phyloP scores from a whole-genome alignment of 2,329 filamentous ascomycete species.

The Arthrinium phaeospermum region DNA sequence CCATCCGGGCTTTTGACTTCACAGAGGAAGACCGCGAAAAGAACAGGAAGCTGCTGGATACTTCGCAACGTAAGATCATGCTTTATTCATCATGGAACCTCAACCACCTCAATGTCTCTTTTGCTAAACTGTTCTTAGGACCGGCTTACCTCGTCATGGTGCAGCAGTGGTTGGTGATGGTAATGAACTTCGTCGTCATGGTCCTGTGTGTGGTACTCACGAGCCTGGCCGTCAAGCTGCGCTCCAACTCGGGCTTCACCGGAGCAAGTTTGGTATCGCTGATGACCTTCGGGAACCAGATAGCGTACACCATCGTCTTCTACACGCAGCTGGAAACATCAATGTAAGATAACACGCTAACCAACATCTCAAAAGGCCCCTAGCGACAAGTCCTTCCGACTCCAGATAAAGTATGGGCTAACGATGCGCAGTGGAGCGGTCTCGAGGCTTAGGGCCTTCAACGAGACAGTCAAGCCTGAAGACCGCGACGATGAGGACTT shows the following conservation, averaged over 20 bases:
- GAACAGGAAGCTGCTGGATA: conserved; percentile 51
- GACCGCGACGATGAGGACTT: conserved; percentile 32
- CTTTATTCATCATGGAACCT: background rate
- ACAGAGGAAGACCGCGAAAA: conserved; percentile 45
- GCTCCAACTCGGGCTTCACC: conserved; percentile 33
- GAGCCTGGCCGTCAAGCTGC: conserved; percentile 30
- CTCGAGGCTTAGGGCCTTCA: conserved; percentile 36
- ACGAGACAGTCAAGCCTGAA: conserved; percentile 34
- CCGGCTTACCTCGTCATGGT: conserved; percentile 58
- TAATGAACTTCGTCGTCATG: conserved; percentile 27
- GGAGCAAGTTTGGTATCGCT: conserved; percentile 40
- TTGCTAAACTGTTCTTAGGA: conserved; percentile 24
- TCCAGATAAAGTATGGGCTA: conserved; percentile 26
- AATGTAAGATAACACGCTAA: conserved; percentile 33
- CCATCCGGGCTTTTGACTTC: conserved; percentile 58
- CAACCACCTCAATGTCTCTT: background rate
- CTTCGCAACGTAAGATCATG: conserved; percentile 44
- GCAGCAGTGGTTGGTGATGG: conserved; percentile 42
- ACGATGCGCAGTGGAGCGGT: conserved; percentile 35
- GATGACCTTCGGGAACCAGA: conserved; percentile 35
- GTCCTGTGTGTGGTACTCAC: conserved; percentile 32
- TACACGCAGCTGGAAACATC: conserved; percentile 41
- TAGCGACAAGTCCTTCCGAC: conserved; percentile 23
- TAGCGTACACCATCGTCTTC: conserved; percentile 28
- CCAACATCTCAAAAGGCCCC: conserved; percentile 35